Evolutionary conservation across 140 eudicot genomes (phyloP), one percentile per base, ranked within the genome.

Genomic region (Cichorium intybus): DNA sequence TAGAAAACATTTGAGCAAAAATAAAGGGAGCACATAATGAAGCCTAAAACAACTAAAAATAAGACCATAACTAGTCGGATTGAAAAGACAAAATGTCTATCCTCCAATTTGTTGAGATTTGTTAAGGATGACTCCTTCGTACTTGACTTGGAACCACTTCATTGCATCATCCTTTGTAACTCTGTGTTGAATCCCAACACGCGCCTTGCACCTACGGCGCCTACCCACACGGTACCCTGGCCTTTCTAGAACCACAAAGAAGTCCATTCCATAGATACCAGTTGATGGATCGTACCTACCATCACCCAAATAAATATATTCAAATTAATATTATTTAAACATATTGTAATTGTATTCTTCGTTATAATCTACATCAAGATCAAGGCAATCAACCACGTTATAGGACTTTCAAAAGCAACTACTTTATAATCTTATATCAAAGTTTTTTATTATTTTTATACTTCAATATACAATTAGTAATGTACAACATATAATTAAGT

Each of bases 161-260:
- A 86, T 86, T 10, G 95, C 82, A 41, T 86, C 95, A 0, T 86
- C 95, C 77, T 86, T 86, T 2, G 96, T 88, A 21, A 88, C 96
- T 55, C 96, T 74, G 72, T 89, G 97, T 64, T 89, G 97, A 76
- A 89, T 86, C 31, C 97, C 97, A 17, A 89, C 97, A 76, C 97
- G 95, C 0, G 95, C 61, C 78, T 86, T 86, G 85, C 95, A 86
- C 74, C 95, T 77, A 11, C 95, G 84, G 24, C 95, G 86, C 18
- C 95, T 87, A 0, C 83, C 95, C 56, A 86, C 95, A 81, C 95
- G 90, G 82, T 86, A 86, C 0, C 95, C 95, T 4, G 95, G 90
- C 10, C 95, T 85, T 75, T 86, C 95, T 48, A 86, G 77, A 17
- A 86, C 95, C 27, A 86, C 90, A 47, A 62, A 86, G 81, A 86